Evolutionary conservation across 2,329 filamentous ascomycete species (phyloP).

Genomic region (Colletotrichum endophyticum): DNA sequence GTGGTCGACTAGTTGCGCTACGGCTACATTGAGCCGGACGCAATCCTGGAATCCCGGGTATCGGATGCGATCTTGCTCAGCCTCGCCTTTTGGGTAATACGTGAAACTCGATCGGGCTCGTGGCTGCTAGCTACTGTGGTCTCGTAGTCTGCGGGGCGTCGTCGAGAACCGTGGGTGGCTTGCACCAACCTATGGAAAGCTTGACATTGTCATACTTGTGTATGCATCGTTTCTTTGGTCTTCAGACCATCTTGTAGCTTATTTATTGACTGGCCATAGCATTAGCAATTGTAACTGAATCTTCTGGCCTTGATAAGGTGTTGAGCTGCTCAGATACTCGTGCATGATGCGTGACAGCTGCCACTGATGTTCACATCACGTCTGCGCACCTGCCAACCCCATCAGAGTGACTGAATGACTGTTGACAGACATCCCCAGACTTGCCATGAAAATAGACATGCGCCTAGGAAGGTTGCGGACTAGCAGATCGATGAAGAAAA

Average conservation of each 20-base stretch:
- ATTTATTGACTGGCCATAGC: rapidly evolving
- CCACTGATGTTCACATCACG: not conserved
- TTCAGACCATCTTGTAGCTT: not conserved
- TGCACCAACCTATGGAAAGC: not conserved
- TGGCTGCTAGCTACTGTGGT: not conserved
- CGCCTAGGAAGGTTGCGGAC: not conserved
- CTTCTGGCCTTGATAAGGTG: not conserved
- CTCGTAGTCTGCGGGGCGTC: not conserved
- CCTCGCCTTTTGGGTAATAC: not conserved
- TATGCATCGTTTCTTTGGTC: not conserved
- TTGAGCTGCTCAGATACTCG: not conserved
- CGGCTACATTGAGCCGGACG: not conserved
- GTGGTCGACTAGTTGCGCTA: not conserved
- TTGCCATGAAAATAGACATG: not conserved
- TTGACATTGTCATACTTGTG: not conserved
- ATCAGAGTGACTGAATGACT: not conserved
- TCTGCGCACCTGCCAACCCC: not conserved
- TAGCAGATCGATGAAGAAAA: not conserved
- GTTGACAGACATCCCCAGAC: not conserved
- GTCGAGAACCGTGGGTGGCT: not conserved
- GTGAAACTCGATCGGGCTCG: not conserved
- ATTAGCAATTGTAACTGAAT: not conserved
- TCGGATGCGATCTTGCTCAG: not conserved
- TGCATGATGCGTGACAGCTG: not conserved
- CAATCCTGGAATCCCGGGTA: not conserved